Evolutionary conservation across 768 basidiomycete genomes (phyloP).

Genomic region (Tremella yokohamensis): DNA sequence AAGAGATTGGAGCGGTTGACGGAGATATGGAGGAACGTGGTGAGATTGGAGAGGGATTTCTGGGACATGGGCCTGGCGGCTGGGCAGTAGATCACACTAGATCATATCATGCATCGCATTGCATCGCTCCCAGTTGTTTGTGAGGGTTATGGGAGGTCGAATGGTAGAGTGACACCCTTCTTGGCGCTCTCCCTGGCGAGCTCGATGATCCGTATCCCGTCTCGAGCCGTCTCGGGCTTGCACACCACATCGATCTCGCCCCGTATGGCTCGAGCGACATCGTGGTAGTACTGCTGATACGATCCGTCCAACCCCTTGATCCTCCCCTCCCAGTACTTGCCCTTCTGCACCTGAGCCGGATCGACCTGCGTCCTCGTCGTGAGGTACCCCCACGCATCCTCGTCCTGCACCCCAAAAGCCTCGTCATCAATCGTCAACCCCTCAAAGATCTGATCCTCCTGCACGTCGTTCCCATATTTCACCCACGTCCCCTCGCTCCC

Average conservation of each 20-base stretch:
- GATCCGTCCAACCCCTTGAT: conserved; percentile 11
- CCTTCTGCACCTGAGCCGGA: conserved; percentile 7
- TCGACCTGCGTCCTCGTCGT: conserved; percentile 9
- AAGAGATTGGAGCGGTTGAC: conserved; percentile 64
- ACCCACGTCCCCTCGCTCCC: conserved; percentile 10
- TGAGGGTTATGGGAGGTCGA: not conserved
- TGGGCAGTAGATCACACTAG: too few species aligned
- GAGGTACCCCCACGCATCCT: conserved; percentile 1
- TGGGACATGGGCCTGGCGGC: conserved; percentile 68
- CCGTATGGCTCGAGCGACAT: conserved; percentile 15
- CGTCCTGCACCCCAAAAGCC: conserved; percentile 6
- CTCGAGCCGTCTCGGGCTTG: conserved; percentile 13
- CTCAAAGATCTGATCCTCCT: conserved; percentile 9
- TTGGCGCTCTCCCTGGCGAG: conserved; percentile 24
- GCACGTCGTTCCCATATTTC: conserved; percentile 15
- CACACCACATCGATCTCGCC: conserved; percentile 8
- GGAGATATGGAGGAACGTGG: conserved; percentile 70
- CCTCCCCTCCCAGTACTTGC: conserved; percentile 12
- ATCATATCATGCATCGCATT: too few species aligned
- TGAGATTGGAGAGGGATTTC: conserved; percentile 73
- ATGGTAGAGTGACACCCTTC: conserved; percentile 12
- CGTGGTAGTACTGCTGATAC: conserved; percentile 15
- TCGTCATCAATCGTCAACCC: not conserved
- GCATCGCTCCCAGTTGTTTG: too few species aligned
- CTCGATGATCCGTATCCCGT: conserved; percentile 23